These are phyloP conservation scores for Luffa aegyptiaca DNA, from an alignment of 306 rosid species.

Conservation along the genomic window DNA sequence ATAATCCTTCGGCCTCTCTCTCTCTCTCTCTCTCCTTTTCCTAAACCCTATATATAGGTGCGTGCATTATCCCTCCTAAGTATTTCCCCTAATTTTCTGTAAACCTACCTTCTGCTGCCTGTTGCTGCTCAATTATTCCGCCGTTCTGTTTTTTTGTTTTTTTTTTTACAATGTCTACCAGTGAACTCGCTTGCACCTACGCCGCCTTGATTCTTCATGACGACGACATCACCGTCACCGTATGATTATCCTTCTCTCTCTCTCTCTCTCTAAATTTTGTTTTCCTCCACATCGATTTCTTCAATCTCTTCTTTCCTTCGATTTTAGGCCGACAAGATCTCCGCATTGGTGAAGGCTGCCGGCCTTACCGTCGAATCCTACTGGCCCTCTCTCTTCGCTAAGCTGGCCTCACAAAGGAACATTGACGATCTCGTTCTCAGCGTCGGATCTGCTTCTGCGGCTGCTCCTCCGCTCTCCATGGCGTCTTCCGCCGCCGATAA, in stretches of 20 bases:
- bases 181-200: conserved; percentile 38
- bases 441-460: conserved; percentile 23
- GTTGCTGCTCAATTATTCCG: background rate
- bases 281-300: background rate
- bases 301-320: background rate
- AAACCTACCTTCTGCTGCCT: background rate
- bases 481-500: conserved; percentile 3
- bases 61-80: no score
- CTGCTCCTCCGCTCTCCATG: background rate
- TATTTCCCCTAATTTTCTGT: background rate
- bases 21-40: background rate
- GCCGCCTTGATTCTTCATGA: conserved; percentile 40
- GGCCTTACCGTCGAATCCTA: conserved; percentile 26
- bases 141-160: background rate
- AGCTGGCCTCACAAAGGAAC: conserved; percentile 29
- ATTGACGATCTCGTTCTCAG: conserved; percentile 35
- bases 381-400: conserved; percentile 43
- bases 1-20: background rate
- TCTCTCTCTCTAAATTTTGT: background rate
- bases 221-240: conserved; percentile 41
- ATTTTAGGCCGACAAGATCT: conserved; percentile 37
- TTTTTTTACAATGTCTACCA: conserved; percentile 19
- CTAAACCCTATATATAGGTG: background rate
- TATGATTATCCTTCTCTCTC: background rate
- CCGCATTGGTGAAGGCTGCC: conserved; percentile 30